Base-by-base conservation (phyloP, 345 rosid species). In the Stellera chamaejasme region DNA sequence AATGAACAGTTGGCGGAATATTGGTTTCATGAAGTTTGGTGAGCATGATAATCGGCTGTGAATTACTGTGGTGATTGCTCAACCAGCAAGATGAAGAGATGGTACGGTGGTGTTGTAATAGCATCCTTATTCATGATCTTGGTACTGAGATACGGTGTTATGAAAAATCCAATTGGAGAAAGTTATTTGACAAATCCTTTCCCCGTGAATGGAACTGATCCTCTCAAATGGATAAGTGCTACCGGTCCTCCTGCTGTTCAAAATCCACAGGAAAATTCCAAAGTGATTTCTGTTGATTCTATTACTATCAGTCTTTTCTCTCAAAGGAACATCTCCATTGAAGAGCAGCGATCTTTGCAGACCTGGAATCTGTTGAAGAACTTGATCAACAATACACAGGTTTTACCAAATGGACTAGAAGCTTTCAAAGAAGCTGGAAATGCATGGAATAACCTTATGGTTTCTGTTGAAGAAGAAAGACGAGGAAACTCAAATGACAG, bases 401-500 rank as follows among this genome's bases (percentile, higher is more conserved):
- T 36, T 54, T 77, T 89, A 57, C 76, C 77, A 28, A 87, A 83
- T 65, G 97, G 92, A 69, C 65, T 84, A 28, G 96, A 83, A 48
- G 99, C 97, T 5, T 82, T 93, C 16, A 89, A 83, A 76, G 97
- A 87, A 74, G 99, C 96, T 58, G 78, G 80, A 68, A 79, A 62
- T 76, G 97, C 95, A 25, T 93, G 97, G 96, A 74, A 69, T 65
- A 80, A 43, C 63, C 95, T 89, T 60, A 73, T 93, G 85, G 74
- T 71, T 51, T 77, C 88, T n/a, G 62, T 81, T 56, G 82, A 87
- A 61, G 82, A 80, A 67, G 79, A 93, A 75, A 86, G 74, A 50
- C 77, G 61, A 25, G 70, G 66, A 60, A 70, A 66, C 67, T 45
- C 45, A 10, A 83, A 77, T 67, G 86, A 70, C 52, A 87, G 78